Evolutionary conservation across 202 grass and related monocot genomes (phyloP).

Genomic region (Carex arenaria): DNA sequence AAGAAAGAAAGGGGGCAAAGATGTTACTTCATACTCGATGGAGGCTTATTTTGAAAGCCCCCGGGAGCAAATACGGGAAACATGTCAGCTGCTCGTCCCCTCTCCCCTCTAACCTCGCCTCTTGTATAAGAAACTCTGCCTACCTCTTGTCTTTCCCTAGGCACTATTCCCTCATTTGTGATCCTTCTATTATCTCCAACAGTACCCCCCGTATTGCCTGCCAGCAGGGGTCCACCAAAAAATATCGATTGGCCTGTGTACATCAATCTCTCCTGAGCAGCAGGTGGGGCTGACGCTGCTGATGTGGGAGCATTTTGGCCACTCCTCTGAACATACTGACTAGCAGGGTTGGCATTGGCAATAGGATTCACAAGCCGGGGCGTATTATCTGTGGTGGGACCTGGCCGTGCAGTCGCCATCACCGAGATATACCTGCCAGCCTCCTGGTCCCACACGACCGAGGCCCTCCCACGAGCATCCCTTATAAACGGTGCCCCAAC

Average conservation of each 20-base stretch:
- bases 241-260: constrained; percentile 87
- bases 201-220: constrained; percentile 29
- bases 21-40: constrained; percentile 45
- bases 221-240: constrained; percentile 83
- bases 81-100: constrained; percentile 44
- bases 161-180: constrained; percentile 13
- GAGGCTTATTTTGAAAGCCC: constrained; percentile 46
- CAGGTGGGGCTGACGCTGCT: constrained; percentile 26
- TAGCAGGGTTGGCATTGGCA: constrained; percentile 27
- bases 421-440: constrained; percentile 88
- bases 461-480: constrained; percentile 55
- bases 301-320: constrained; percentile 34
- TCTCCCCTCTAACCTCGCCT: constrained; percentile 32
- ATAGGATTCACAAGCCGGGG: constrained; percentile 46
- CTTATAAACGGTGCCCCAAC: constrained; percentile 53
- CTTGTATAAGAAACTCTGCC: constrained; percentile 43
- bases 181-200: constrained; percentile 3
- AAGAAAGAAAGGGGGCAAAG: too few species aligned
- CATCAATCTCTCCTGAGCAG: constrained; percentile 52
- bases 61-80: constrained; percentile 76
- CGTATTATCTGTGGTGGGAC: constrained; percentile 23
- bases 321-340: constrained; percentile 36
- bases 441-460: constrained; percentile 96
- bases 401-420: constrained; percentile 36
- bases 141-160: constrained; percentile 42